Percentiles rank a stretch among this genome's conserved stretches.
These are phyloP conservation scores for Patellaria atrata DNA, from an alignment of 495 filamentous ascomycete species.

Conservation along the genomic window DNA sequence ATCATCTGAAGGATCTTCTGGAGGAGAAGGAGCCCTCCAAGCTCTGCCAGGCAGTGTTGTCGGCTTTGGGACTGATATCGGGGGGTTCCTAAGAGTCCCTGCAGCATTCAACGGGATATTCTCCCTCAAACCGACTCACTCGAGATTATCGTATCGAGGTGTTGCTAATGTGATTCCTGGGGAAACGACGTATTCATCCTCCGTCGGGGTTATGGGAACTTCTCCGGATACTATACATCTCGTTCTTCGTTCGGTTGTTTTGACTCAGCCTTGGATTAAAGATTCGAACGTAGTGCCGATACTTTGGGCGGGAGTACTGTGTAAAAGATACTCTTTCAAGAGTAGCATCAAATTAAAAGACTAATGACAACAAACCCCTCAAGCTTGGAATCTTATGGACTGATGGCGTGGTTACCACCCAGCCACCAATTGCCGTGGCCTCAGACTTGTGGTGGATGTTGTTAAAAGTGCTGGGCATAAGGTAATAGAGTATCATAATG, in stretches of 20 bases:
- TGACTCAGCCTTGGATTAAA: background rate
- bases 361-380: background rate
- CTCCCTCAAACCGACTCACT: slow-evolving; percentile 14
- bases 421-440: slow-evolving; percentile 14
- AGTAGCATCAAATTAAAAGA: background rate
- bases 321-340: background rate
- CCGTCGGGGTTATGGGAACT: slow-evolving; percentile 1
- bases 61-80: slow-evolving; percentile 33
- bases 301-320: slow-evolving; percentile 1
- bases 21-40: slow-evolving; percentile 31
- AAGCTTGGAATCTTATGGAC: slow-evolving; percentile 17
- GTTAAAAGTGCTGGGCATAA: slow-evolving; percentile 16
- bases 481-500: no score
- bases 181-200: background rate
- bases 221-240: slow-evolving; percentile 1
- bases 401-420: slow-evolving; percentile 16
- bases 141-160: background rate
- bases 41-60: slow-evolving; percentile 26
- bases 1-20: slow-evolving; percentile 34
- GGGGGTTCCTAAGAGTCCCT: slow-evolving; percentile 24
- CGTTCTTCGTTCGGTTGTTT: background rate
- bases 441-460: slow-evolving; percentile 16
- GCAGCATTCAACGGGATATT: slow-evolving; percentile 27
- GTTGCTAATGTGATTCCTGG: slow-evolving; percentile 1
- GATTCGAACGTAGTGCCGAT: slow-evolving; percentile 3